phyloP scores from a whole-genome alignment of 495 filamentous ascomycete species.

The Penicillium cinerascens region DNA sequence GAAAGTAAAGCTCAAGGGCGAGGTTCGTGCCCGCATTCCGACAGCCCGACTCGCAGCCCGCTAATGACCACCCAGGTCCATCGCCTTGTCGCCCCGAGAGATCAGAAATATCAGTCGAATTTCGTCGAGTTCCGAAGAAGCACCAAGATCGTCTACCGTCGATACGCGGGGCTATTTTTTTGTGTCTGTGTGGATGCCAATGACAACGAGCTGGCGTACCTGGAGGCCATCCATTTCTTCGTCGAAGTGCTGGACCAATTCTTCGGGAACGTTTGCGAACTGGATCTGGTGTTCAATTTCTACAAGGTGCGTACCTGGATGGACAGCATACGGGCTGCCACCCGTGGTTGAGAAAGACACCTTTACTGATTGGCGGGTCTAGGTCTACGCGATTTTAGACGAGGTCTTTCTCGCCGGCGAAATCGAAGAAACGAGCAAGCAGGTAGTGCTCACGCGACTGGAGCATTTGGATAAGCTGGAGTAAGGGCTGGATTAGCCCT shows the following conservation, averaged over 20 bases:
- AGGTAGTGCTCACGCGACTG: constrained; percentile 89
- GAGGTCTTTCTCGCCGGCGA: constrained; percentile 96
- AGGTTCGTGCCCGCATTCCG: constrained; percentile 43
- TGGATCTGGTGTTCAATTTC: constrained; percentile 98
- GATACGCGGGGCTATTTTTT: constrained; percentile 97
- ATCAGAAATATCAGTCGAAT: constrained; percentile 99
- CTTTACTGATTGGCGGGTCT: constrained; percentile 13
- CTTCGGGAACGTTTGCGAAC: constrained; percentile 98
- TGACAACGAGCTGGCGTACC: constrained; percentile 95
- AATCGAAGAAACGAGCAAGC: constrained; percentile 97
- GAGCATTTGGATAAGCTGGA: constrained; percentile 97
- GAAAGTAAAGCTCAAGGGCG: constrained; percentile 93
- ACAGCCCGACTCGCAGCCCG: constrained; percentile 4
- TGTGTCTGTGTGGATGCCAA: constrained; percentile 99
- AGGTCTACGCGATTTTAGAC: constrained; percentile 98
- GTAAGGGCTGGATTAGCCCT: constrained; percentile 39
- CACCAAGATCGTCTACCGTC: constrained; percentile 92
- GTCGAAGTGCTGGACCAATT: constrained; percentile 97
- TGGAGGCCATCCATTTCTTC: constrained; percentile 99
- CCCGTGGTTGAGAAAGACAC: background rate
- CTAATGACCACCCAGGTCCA: constrained; percentile 60
- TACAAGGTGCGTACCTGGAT: constrained; percentile 60
- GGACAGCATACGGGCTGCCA: background rate
- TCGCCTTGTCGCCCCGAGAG: constrained; percentile 92
- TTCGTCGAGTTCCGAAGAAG: constrained; percentile 85